Base-by-base conservation (phyloP, 2,329 filamentous ascomycete genomes). In the Verticillium isaacii region DNA sequence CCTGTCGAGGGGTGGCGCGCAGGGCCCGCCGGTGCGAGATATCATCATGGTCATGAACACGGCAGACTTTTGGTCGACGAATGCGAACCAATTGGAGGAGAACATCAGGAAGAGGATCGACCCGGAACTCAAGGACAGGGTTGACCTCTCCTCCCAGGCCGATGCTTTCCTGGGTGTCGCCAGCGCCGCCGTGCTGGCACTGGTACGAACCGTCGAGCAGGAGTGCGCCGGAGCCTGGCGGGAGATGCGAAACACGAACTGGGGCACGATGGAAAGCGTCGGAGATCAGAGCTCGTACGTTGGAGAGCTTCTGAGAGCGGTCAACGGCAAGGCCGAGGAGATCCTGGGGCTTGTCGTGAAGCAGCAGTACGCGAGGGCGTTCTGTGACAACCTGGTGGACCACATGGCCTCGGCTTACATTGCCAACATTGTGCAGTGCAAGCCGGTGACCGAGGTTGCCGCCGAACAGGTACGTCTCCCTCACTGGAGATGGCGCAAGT, bases 131-230 rank as follows among this genome's bases (percentile, higher is more conserved):
- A 86, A 86, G 17, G 78, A 86, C 34, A 88, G 86, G 65, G 90
- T 99, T 7, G 94, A 98, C 73, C 78, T 99, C 23, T 93, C 96
- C 60, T 94, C 90, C 29, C 95, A 98, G 74, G 92, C 93, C 0
- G 95, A 99, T 75, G 88, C 92, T 0, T 99, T 98, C 75, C 90
- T 99, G 80, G 93, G 93, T 2, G 94, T 99, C 41, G 95, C 94
- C 2, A 94, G 91, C 71, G 90, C 93, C 14, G 89, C 92, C 4
- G 90, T 99, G 6, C 83, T 95, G 58, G 86, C 90, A 0, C 81
- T 99, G 56, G 93, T 98, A 5, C 88, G 91, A 64, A 89, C 88
- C 69, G 91, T 97, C 5, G 93, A 97, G 72, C 74, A 88, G 1
- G 89, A 90, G 59, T 90, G 93, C 68, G 94, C 98, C 66, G 86